phyloP scores from a whole-genome alignment of 2,329 filamentous ascomycete genomes.

The Parafenestella ontariensis region DNA sequence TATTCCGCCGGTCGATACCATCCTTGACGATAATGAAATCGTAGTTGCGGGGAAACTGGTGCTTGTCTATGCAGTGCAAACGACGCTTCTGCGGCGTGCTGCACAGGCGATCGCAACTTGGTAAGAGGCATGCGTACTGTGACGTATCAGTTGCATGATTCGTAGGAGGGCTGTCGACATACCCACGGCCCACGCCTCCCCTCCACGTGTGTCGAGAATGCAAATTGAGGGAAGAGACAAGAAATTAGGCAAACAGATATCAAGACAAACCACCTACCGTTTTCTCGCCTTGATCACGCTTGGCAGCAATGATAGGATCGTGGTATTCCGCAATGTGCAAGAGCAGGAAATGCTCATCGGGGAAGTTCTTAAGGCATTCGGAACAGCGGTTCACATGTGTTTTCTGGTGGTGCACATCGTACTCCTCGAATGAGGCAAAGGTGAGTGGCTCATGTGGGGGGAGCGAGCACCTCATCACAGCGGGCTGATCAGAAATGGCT shows the following conservation, averaged over 20 bases:
- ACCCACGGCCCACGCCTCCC: conserved; percentile 2
- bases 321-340: conserved; percentile 93
- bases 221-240: neutral
- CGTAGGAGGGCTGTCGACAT: conserved; percentile 6
- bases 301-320: conserved; percentile 77
- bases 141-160: conserved; percentile 12
- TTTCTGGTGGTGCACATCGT: conserved; percentile 85
- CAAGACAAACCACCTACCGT: conserved; percentile 66
- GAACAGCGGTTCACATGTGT: conserved; percentile 83
- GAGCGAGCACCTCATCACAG: conserved; percentile 78
- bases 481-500: conserved; percentile 33
- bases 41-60: conserved; percentile 75
- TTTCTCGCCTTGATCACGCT: conserved; percentile 81
- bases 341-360: conserved; percentile 78
- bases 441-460: conserved; percentile 77
- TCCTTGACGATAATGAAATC: conserved; percentile 73
- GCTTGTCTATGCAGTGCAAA: conserved; percentile 92
- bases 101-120: conserved; percentile 85
- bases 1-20: conserved; percentile 85
- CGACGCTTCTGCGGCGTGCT: conserved; percentile 82
- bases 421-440: conserved; percentile 79
- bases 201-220: neutral
- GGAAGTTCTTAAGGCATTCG: conserved; percentile 87
- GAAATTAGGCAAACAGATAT: conserved; percentile 4
- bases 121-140: conserved; percentile 87